A percentile compares a stretch with the other conserved stretches of the same genome.
These are phyloP conservation scores for Eucalyptus pauciflora DNA, from an alignment of 345 rosid genomes.

Conservation along the genomic window DNA sequence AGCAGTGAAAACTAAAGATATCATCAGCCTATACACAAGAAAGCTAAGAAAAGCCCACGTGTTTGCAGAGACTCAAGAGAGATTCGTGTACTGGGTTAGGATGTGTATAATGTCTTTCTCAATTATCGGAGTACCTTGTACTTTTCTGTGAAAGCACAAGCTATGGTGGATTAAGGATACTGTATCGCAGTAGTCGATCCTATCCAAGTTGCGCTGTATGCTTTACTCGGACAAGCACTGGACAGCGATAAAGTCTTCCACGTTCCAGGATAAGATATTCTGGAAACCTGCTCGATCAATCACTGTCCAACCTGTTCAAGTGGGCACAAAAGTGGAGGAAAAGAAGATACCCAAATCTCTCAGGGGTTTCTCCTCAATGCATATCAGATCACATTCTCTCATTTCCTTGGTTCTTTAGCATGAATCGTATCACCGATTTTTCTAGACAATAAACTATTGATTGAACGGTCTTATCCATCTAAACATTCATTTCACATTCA, in stretches of 20 bases:
- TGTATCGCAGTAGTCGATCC: background rate
- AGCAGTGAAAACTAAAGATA: background rate
- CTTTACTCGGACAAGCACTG: background rate
- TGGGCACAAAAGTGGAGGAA: background rate
- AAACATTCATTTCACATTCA: background rate
- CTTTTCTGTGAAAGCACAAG: background rate
- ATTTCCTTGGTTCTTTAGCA: background rate
- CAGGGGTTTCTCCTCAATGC: background rate
- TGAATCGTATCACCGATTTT: background rate
- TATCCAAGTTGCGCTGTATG: background rate
- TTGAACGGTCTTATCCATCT: background rate
- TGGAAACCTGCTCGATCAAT: background rate
- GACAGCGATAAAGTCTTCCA: background rate
- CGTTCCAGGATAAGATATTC: conserved; percentile 26
- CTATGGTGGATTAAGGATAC: background rate
- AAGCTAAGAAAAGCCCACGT: background rate
- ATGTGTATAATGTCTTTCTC: background rate
- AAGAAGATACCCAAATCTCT: background rate
- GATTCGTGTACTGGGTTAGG: background rate
- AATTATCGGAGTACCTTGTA: background rate
- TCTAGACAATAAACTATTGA: background rate
- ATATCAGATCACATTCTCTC: background rate
- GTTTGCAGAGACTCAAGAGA: background rate
- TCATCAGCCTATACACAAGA: background rate
- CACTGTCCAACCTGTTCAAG: background rate